Evolutionary conservation across 768 basidiomycete genomes (phyloP).

Genomic region (Tylopilus cervinicoccineus): DNA sequence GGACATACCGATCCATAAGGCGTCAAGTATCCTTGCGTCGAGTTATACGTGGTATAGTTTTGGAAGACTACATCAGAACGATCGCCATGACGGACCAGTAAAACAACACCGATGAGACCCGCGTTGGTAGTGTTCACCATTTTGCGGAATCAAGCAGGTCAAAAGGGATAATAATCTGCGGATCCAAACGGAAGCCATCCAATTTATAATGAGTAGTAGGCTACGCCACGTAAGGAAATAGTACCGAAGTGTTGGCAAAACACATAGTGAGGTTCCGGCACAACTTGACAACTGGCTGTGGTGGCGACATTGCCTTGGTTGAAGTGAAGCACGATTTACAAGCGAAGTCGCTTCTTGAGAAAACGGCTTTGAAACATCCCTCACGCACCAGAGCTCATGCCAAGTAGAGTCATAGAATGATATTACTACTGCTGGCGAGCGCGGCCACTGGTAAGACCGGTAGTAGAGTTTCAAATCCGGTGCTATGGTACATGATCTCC

Average conservation of each 20-base stretch:
- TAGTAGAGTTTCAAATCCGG: no score
- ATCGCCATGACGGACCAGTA: constrained; percentile 76
- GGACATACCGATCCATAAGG: constrained; percentile 65
- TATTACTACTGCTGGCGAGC: no score
- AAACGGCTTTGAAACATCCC: no score
- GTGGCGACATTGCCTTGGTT: not conserved
- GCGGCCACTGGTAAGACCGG: no score
- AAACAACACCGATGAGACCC: constrained; percentile 62
- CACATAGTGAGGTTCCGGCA: not conserved
- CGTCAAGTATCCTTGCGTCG: constrained; percentile 60
- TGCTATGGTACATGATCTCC: no score
- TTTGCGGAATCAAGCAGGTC: not conserved
- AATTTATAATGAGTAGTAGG: constrained; percentile 9
- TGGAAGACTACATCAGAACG: constrained; percentile 58
- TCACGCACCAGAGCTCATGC: no score
- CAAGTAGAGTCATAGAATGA: no score
- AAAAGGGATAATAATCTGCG: not conserved
- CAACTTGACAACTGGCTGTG: not conserved
- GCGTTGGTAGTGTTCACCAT: constrained; percentile 26
- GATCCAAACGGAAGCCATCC: not conserved
- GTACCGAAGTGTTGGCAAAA: not conserved
- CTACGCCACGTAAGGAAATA: not conserved
- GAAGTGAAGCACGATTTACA: not conserved
- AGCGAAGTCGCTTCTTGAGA: no score
- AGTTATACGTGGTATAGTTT: constrained; percentile 67